Conservation (phyloP, 2,329 filamentous ascomycete species). For the Nemania diffusa region DNA sequence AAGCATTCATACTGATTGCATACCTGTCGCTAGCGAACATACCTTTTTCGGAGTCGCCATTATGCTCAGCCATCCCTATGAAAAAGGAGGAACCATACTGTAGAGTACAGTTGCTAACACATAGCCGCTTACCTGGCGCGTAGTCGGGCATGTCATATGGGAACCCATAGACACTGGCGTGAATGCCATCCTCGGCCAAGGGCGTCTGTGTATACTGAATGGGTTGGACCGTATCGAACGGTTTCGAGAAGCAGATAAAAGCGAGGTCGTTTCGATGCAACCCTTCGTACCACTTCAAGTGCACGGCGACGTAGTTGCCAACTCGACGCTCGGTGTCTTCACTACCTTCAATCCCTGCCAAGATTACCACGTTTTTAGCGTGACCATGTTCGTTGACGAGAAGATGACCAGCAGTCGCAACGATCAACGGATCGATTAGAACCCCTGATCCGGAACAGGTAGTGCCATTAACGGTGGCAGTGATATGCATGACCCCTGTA, state of each 20-base stretch:
- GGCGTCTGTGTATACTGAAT: background rate
- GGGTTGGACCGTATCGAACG: background rate
- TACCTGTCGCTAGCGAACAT: background rate
- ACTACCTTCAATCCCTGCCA: background rate
- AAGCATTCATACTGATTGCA: background rate
- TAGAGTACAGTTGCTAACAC: background rate
- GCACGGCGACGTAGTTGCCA: background rate
- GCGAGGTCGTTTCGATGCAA: background rate
- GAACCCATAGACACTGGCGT: background rate
- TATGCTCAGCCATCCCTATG: background rate
- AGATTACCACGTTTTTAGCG: background rate
- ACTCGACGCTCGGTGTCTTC: background rate
- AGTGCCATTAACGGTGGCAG: no score
- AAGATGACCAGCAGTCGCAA: background rate
- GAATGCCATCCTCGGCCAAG: background rate
- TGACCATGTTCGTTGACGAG: background rate
- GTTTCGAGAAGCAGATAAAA: background rate
- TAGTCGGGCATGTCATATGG: background rate
- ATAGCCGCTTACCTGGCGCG: background rate
- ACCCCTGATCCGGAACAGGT: background rate
- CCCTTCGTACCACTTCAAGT: background rate
- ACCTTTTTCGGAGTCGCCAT: background rate
- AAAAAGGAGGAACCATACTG: background rate
- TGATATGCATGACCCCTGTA: no score
- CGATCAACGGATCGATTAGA: background rate